Evolutionary conservation across 805 yeast genomes (phyloP).

Genomic region (Tetrapisispora phaffii): DNA sequence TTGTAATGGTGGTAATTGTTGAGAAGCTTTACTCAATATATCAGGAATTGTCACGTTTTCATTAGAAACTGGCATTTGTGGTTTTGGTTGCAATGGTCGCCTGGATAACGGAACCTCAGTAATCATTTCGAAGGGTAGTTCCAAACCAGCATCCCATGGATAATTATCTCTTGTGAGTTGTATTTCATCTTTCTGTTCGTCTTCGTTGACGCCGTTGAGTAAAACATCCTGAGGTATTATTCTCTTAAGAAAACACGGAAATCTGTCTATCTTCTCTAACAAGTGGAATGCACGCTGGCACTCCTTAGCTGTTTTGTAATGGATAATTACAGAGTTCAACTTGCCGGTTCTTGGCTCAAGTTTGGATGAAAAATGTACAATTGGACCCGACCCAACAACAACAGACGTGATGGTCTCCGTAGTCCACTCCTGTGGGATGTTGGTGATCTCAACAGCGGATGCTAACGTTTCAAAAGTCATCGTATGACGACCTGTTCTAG

Average conservation of each 20-base stretch:
- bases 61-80: constrained; percentile 4
- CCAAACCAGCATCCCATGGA: constrained; percentile 25
- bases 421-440: constrained; percentile 65
- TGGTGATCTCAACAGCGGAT: constrained; percentile 26
- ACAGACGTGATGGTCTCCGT: constrained; percentile 51
- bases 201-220: constrained; percentile 10
- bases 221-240: constrained; percentile 14
- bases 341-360: constrained; percentile 34
- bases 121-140: constrained; percentile 29
- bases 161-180: constrained; percentile 21
- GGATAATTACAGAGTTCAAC: constrained; percentile 32
- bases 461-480: constrained; percentile 26
- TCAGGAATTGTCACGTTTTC: constrained; percentile 34
- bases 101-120: constrained; percentile 28
- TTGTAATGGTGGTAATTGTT: constrained; percentile 42
- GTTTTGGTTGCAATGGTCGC: constrained; percentile 13
- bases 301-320: constrained; percentile 19
- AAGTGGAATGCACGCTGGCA: constrained; percentile 22
- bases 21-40: constrained; percentile 44
- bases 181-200: constrained; percentile 3
- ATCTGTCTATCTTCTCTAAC: constrained; percentile 19
- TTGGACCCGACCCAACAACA: constrained; percentile 63
- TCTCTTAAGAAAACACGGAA: constrained; percentile 22
- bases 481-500: constrained; percentile 24
- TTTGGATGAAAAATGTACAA: constrained; percentile 44